phyloP scores from a whole-genome alignment of 2,329 filamentous ascomycete genomes.

The Epichloe gansuensis region DNA sequence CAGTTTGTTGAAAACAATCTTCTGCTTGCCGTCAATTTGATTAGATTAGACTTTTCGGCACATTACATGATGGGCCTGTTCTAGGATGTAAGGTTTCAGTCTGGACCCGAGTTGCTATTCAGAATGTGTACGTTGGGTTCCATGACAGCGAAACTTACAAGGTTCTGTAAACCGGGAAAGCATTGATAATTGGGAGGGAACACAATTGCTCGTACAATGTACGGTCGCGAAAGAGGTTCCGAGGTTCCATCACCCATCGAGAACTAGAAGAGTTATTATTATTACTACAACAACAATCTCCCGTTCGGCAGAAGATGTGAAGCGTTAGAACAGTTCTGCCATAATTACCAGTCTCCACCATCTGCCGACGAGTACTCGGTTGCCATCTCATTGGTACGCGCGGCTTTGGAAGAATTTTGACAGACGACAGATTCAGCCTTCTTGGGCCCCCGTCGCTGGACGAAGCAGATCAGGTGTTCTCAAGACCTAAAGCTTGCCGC shows the following conservation, averaged over 20 bases:
- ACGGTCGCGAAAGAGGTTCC: background rate
- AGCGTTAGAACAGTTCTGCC: background rate
- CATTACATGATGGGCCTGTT: background rate
- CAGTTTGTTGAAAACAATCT: background rate
- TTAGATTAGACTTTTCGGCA: background rate
- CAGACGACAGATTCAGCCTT: no score
- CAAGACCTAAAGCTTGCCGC: background rate
- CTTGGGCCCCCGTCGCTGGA: background rate
- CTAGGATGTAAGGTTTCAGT: background rate
- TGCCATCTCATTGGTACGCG: background rate
- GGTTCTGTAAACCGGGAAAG: background rate
- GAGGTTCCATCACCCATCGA: background rate
- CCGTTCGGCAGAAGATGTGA: background rate
- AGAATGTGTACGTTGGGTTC: background rate
- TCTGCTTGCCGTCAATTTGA: background rate
- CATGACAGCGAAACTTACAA: background rate
- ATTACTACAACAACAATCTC: background rate
- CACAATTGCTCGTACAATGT: constrained; percentile 1
- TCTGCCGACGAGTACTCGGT: background rate
- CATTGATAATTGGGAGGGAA: background rate
- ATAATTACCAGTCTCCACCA: background rate
- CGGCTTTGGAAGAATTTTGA: no score
- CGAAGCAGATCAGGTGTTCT: background rate
- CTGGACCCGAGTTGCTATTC: background rate
- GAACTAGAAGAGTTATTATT: background rate